Evolutionary conservation across 306 rosid species (phyloP).

Genomic region (Luffa acutangula): DNA sequence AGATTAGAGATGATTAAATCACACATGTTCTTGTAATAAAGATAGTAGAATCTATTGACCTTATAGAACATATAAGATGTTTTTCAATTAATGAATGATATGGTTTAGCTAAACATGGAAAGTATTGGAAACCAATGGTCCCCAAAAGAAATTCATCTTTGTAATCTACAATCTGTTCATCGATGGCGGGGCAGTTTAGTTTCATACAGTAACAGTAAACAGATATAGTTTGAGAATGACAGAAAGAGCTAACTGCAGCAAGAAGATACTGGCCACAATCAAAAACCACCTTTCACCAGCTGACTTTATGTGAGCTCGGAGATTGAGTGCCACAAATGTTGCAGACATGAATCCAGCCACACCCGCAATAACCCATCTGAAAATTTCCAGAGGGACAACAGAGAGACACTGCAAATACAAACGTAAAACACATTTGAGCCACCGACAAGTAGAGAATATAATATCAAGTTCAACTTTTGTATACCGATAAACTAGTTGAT

Average conservation of each 20-base stretch:
- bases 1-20: not conserved
- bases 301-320: conserved; percentile 75
- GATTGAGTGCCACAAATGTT: conserved; percentile 82
- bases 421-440: conserved; percentile 3
- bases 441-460: not conserved
- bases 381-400: conserved; percentile 61
- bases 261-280: conserved; percentile 81
- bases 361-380: conserved; percentile 82
- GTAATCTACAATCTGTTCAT: conserved; percentile 30
- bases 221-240: conserved; percentile 67
- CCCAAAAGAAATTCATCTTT: not conserved
- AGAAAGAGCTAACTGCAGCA: conserved; percentile 83
- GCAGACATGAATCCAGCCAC: conserved; percentile 92
- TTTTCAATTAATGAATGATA: conserved; percentile 1
- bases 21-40: not conserved
- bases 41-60: not conserved
- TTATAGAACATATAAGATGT: not conserved
- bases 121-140: not conserved
- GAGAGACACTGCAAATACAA: conserved; percentile 74
- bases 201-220: conserved; percentile 67
- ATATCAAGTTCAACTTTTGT: not conserved
- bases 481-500: not conserved
- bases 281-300: conserved; percentile 92
- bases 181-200: conserved; percentile 10
- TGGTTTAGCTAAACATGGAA: not conserved